Evolutionary conservation across 768 basidiomycete species (phyloP), one percentile per base, ranked within the genome.

Genomic region (Kwoniella botswanensis): DNA sequence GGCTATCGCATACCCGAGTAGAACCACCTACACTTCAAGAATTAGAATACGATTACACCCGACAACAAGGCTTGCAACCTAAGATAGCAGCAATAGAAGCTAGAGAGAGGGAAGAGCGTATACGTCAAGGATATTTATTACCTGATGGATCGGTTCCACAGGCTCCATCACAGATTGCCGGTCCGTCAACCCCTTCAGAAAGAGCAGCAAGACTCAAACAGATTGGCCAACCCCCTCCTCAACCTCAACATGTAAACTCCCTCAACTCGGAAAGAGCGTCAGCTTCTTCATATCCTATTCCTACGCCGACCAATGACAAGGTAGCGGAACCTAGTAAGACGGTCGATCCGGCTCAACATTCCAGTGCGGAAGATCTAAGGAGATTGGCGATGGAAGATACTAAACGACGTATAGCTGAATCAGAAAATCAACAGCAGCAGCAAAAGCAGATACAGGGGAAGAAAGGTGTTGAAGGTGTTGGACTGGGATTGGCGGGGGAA

Each of bases 1-100:
- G 79, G 79, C 71, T 81, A 3, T 81, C 79, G 18, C 76, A 81
- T 61, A 81, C 79, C 18, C 76, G 79, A 11, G 43, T 73, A 3
- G 57, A 72, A 43, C 78, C 79, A 7, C 79, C 79, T 4, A 68
- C 74, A 2, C 21, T 79, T 9, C 41, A 57, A 21, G 79, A 81
- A 54, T 69, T 81, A 13, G 41, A 73, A 60, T 13, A 59, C 13
- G 79, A 81, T 63, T 29, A 35, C 5, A 29, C n/a, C 10, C 77
- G 79, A 12, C 73, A 68, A 65, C 13, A 54, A n/a, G 11, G 44
- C 21, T 70, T 81, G 4, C 55, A 57, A 58, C 73, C 79, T 1
- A 71, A 72, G 61, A 71, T 81, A 5, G 68, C 72, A 2, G 77
- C 76, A 0, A 81, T 81, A 26, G 79, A 79, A 66, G 68, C 63